A percentile compares a stretch with the other conserved stretches of the same genome.
These are phyloP conservation scores for Lodderomyces margitis DNA, from an alignment of 1,139 yeast genomes.

Conservation along the genomic window DNA sequence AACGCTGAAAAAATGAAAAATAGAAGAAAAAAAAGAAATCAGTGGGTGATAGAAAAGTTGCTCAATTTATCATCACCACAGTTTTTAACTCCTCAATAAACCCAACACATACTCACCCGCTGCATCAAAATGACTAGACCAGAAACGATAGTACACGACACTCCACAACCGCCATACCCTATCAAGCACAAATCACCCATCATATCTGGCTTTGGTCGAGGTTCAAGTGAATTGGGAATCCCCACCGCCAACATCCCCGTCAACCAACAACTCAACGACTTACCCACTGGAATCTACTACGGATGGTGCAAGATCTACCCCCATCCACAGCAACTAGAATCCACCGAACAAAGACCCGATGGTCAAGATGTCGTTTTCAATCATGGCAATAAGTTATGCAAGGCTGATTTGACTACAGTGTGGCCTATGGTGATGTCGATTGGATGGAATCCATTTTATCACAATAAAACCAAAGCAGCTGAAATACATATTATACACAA, in stretches of 20 bases:
- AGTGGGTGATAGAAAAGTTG: background rate
- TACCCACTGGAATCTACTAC: conserved; percentile 85
- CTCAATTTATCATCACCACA: background rate
- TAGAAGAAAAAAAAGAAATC: background rate
- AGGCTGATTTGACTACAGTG: conserved; percentile 37
- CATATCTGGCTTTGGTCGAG: conserved; percentile 91
- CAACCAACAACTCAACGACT: conserved; percentile 35
- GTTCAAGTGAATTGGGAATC: conserved; percentile 87
- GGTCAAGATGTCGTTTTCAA: conserved; percentile 52
- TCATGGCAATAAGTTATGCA: conserved; percentile 53
- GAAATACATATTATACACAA: conserved; percentile 85
- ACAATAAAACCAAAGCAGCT: conserved; percentile 73
- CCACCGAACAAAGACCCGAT: conserved; percentile 29
- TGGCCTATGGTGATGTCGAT: conserved; percentile 93
- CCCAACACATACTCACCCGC: background rate
- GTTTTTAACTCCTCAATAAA: too few relatives aligned
- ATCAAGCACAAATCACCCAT: conserved; percentile 54
- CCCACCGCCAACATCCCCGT: conserved; percentile 94
- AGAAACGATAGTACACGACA: conserved; percentile 39
- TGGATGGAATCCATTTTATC: conserved; percentile 94
- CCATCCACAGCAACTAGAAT: conserved; percentile 11
- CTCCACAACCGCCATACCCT: conserved; percentile 65
- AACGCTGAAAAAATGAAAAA: background rate
- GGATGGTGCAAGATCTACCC: conserved; percentile 65
- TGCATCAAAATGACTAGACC: conserved; percentile 21